These are phyloP conservation scores for Harringtonia lauricola DNA, from an alignment of 2,329 filamentous ascomycete species.

Conservation along the genomic window DNA sequence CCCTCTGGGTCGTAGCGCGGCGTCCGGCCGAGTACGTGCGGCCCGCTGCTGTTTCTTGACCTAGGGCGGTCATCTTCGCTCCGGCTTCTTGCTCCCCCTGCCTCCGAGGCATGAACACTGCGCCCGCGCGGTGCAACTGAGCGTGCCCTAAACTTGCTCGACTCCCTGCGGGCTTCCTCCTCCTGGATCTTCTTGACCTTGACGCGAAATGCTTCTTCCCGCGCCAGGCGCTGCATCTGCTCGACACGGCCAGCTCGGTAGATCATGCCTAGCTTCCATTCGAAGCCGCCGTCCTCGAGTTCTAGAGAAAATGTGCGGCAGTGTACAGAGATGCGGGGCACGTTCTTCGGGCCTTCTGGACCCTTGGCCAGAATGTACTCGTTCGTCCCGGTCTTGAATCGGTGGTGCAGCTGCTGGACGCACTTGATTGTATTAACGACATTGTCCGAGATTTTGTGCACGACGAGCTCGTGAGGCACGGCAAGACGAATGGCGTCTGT, in stretches of 20 bases:
- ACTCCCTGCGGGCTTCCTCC: conserved; percentile 47
- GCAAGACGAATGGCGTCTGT: conserved; percentile 79
- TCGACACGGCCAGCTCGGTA: conserved; percentile 83
- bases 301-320: conserved; percentile 80
- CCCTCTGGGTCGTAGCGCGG: conserved; percentile 74
- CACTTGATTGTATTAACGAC: conserved; percentile 75
- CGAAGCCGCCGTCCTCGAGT: conserved; percentile 90
- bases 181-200: conserved; percentile 80
- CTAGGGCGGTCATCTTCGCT: conserved; percentile 39
- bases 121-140: conserved; percentile 34
- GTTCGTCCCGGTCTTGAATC: conserved; percentile 77
- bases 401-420: conserved; percentile 85
- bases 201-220: conserved; percentile 79
- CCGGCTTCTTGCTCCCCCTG: conserved; percentile 16
- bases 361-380: conserved; percentile 81
- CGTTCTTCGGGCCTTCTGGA: conserved; percentile 73
- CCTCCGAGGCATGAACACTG: not conserved
- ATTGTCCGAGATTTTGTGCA: conserved; percentile 91
- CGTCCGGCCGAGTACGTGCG: conserved; percentile 23
- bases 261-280: conserved; percentile 93
- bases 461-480: conserved; percentile 81
- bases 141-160: conserved; percentile 41
- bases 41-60: conserved; percentile 17
- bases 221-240: conserved; percentile 78
- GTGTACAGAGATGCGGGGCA: conserved; percentile 77